These are phyloP conservation scores for Pseudogymnoascus destructans DNA, from an alignment of 2,329 filamentous ascomycete species.

Conservation along the genomic window DNA sequence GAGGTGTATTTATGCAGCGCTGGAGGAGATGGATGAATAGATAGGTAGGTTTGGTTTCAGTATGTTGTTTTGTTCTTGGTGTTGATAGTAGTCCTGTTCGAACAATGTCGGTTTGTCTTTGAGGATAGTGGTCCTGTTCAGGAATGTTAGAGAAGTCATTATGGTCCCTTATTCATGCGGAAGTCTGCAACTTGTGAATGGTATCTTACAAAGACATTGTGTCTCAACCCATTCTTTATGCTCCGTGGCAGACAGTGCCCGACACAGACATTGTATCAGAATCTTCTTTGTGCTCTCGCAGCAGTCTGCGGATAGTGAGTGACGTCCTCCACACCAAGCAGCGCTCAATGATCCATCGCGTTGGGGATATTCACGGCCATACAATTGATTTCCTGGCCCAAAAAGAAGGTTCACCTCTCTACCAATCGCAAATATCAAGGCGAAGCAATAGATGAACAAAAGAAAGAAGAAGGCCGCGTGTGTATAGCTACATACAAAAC, in stretches of 20 bases:
- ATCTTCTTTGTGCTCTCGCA: not conserved
- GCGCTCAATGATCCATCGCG: too few relatives aligned
- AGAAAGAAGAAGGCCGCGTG: not conserved
- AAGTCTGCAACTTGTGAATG: not conserved
- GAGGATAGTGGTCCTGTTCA: not conserved
- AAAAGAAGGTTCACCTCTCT: not conserved
- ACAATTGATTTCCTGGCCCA: too few relatives aligned
- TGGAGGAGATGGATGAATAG: not conserved
- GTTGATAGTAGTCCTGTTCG: not conserved
- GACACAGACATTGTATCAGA: not conserved
- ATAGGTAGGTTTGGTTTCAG: not conserved
- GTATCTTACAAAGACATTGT: not conserved
- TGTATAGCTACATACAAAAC: not conserved
- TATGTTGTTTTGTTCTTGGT: not conserved
- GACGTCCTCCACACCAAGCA: not conserved
- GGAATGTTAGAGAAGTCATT: not conserved
- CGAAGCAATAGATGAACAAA: not conserved
- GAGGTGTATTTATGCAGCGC: not conserved
- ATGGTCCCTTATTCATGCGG: not conserved
- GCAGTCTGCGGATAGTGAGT: not conserved
- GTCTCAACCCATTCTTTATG: not conserved
- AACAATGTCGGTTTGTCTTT: not conserved
- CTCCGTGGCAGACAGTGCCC: too few relatives aligned
- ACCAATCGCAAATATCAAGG: not conserved
- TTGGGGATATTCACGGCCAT: too few relatives aligned